Evolutionary conservation across 2,329 filamentous ascomycete genomes (phyloP).

Genomic region (Apiospora hydei): DNA sequence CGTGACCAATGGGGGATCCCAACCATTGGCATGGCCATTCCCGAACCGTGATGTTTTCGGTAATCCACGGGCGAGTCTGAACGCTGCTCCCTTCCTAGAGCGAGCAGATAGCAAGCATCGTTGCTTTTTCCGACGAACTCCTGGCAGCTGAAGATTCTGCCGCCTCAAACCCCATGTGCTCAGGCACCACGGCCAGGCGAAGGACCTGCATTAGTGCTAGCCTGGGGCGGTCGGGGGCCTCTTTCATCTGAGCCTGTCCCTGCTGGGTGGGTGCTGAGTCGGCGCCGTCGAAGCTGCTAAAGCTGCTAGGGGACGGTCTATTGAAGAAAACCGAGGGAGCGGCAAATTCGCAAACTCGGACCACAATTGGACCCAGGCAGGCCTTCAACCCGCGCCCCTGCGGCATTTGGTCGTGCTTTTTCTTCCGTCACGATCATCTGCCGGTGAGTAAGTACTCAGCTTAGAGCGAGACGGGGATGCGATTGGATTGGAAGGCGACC

Average conservation of each 20-base stretch:
- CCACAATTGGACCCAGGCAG: background rate
- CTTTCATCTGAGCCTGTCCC: background rate
- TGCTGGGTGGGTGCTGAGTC: background rate
- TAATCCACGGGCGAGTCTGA: background rate
- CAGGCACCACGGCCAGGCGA: background rate
- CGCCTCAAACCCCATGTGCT: conserved; percentile 1
- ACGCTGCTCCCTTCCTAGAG: background rate
- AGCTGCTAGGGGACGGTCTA: background rate
- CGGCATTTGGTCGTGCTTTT: background rate
- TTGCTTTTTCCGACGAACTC: background rate
- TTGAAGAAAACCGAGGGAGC: background rate
- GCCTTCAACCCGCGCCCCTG: background rate
- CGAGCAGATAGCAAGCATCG: background rate
- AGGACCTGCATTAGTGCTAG: background rate
- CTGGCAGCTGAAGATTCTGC: background rate
- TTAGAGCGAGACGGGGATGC: no score
- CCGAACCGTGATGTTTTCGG: background rate
- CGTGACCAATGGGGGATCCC: background rate
- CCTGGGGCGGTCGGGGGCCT: background rate
- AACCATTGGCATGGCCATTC: background rate
- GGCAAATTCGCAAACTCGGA: background rate
- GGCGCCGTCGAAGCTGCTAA: background rate
- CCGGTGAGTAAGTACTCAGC: background rate
- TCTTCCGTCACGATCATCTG: background rate
- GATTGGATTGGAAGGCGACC: background rate